Evolutionary conservation across 805 yeast species (phyloP), one percentile per base, ranked within the genome.

Genomic region (Ogataea methanolica): DNA sequence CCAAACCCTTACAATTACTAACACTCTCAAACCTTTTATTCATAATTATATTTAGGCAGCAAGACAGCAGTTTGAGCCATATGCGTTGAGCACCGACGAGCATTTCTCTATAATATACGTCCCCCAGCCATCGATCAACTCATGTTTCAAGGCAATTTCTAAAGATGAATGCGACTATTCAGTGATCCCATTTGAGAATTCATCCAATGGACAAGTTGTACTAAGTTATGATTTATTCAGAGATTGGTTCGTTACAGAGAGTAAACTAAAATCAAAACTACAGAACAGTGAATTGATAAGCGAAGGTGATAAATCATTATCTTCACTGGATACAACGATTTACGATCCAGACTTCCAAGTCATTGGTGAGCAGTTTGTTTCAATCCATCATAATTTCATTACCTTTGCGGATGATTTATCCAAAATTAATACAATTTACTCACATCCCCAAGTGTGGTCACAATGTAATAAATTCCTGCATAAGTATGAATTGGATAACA

Each of bases 381-480:
- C 85, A 1, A 88, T 92, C 49, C 84, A 82, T 48, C 98, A 94
- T 68, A 84, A 85, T 62, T 71, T 92, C 36, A 70, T 83, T 50
- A 67, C 83, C 5, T 69, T 63, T 52, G 73, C 78, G 8, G 56
- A 60, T 41, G 72, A 71, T 33, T 54, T 84, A 3, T 53, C 63
- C 1, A 62, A 73, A 14, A 75, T 90, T 44, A 66, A 61, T 15
- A 77, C 73, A 33, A 76, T 92, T 17, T 88, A 87, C 68, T 87
- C 97, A 3, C 99, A 92, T 66, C 97, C 99, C 2, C 99, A 92
- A 65, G 99, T 91, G 0, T 92, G 99, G 99, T 95, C 97, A 9
- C 99, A 92, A 63, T 83, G 88, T 43, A 70, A 75, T 3, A 63
- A 69, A 21, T 94, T 87, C 69, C 61, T 86, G 38, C 60, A 70